These are phyloP conservation scores for Periconia digitata DNA, from an alignment of 2,329 filamentous ascomycete genomes.

Conservation along the genomic window DNA sequence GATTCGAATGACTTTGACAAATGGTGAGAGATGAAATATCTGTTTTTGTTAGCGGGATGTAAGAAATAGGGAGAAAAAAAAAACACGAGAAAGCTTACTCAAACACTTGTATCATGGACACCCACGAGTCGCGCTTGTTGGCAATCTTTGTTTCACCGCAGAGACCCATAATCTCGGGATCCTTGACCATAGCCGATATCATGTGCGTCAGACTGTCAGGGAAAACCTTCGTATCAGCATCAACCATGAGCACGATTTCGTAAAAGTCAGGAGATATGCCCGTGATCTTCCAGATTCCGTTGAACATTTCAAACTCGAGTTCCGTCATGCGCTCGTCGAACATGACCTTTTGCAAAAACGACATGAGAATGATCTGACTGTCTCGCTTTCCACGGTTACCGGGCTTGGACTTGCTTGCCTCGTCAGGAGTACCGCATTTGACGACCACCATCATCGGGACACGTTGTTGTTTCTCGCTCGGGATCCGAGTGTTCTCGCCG, in stretches of 20 bases:
- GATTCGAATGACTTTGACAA: conserved; percentile 96
- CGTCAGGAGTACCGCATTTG: conserved; percentile 92
- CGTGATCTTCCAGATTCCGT: conserved; percentile 97
- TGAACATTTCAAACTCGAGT: conserved; percentile 99
- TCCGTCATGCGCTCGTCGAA: conserved; percentile 99
- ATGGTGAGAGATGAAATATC: conserved; percentile 99
- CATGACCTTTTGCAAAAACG: conserved; percentile 99
- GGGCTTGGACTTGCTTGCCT: conserved; percentile 78
- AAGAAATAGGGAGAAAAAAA: too few relatives aligned
- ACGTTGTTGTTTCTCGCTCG: conserved; percentile 85
- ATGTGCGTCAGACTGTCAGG: conserved; percentile 98
- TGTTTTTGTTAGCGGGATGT: conserved; percentile 40
- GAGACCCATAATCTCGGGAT: conserved; percentile 98
- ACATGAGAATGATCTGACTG: conserved; percentile 99
- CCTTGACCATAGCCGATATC: conserved; percentile 98
- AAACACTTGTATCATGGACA: conserved; percentile 97
- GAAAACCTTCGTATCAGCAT: conserved; percentile 99
- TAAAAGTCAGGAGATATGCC: conserved; percentile 98
- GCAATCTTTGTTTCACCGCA: conserved; percentile 99
- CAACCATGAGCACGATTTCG: conserved; percentile 97
- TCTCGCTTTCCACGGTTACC: conserved; percentile 98
- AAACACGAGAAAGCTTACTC: conserved; percentile 58
- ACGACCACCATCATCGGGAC: conserved; percentile 97
- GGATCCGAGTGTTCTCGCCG: conserved; percentile 75
- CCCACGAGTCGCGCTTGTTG: conserved; percentile 94